These are phyloP conservation scores for Stagonosporopsis tanaceti DNA, from an alignment of 2,329 filamentous ascomycete genomes.

Conservation along the genomic window DNA sequence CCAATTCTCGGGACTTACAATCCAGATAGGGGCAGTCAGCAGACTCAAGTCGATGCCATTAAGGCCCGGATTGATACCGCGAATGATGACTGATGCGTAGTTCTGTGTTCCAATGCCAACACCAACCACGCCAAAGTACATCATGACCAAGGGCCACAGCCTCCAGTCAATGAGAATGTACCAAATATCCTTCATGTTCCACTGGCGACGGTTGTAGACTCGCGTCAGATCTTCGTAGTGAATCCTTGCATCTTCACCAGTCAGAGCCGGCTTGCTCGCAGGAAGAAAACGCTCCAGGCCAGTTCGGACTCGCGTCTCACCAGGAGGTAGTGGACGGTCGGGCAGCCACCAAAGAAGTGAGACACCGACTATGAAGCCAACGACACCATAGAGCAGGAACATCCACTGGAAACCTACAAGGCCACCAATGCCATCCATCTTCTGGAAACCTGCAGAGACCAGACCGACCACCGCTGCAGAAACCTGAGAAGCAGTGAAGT, in stretches of 20 bases:
- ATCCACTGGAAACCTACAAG: constrained; percentile 90
- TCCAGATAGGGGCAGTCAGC: constrained; percentile 90
- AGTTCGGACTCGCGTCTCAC: constrained; percentile 62
- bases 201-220: constrained; percentile 78
- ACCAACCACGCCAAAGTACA: constrained; percentile 96
- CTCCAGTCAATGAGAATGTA: constrained; percentile 83
- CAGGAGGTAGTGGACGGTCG: constrained; percentile 79
- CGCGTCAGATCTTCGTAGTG: constrained; percentile 84
- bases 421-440: constrained; percentile 82
- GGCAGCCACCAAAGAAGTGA: constrained; percentile 88
- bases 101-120: constrained; percentile 90
- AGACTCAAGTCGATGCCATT: constrained; percentile 79
- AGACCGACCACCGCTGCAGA: constrained; percentile 89
- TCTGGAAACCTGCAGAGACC: constrained; percentile 88
- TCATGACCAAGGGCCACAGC: constrained; percentile 82
- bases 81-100: constrained; percentile 87
- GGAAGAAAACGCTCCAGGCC: constrained; percentile 73
- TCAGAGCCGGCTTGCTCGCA: constrained; percentile 72
- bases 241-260: constrained; percentile 77
- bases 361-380: constrained; percentile 76
- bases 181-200: constrained; percentile 75
- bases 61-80: constrained; percentile 75
- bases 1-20: constrained; percentile 63
- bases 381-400: constrained; percentile 86
- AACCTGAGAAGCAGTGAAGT: constrained; percentile 88